Percentiles rank a stretch among this genome's conserved stretches.
These are phyloP conservation scores for Urostyla sp. DNA, from an alignment of 73 alveolate species.

Conservation along the genomic window DNA sequence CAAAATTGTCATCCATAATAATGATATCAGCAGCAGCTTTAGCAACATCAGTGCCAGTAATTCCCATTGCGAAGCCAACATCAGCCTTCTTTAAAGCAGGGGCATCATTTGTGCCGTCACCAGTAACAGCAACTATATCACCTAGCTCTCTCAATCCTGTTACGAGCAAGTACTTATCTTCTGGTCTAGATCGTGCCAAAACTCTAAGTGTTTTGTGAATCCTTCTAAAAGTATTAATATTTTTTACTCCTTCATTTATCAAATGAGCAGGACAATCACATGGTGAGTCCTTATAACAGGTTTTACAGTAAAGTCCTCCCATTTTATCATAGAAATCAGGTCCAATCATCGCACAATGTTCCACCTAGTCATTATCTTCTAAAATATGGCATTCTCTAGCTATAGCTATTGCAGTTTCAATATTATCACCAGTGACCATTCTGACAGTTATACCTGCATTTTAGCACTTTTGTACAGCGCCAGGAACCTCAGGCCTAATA, in stretches of 20 bases:
- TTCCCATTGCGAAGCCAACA: slow-evolving; percentile 97
- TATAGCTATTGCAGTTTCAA: slow-evolving; percentile 80
- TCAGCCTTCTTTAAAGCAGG: slow-evolving; percentile 89
- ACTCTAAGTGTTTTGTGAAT: slow-evolving; percentile 77
- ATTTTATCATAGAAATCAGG: slow-evolving; percentile 50
- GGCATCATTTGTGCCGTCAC: slow-evolving; percentile 95
- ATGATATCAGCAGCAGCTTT: slow-evolving; percentile 95
- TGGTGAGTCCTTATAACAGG: slow-evolving; percentile 10
- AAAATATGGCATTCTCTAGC: slow-evolving; percentile 82
- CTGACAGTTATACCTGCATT: slow-evolving; percentile 87
- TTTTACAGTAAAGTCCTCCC: slow-evolving; percentile 41
- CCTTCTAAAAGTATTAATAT: slow-evolving; percentile 75
- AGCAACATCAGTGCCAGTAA: slow-evolving; percentile 96
- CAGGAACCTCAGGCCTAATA: slow-evolving; percentile 84
- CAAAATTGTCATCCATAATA: slow-evolving; percentile 78
- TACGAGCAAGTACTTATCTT: slow-evolving; percentile 88
- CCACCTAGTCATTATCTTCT: slow-evolving; percentile 42
- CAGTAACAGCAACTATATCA: slow-evolving; percentile 93
- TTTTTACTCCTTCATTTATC: slow-evolving; percentile 74
- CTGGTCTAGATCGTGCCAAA: slow-evolving; percentile 93
- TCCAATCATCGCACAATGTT: slow-evolving; percentile 50
- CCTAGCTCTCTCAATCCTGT: slow-evolving; percentile 88
- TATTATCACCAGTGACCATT: slow-evolving; percentile 92
- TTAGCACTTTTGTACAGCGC: slow-evolving; percentile 71
- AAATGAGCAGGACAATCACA: slow-evolving; percentile 51